Evolutionary conservation across 2,329 filamentous ascomycete genomes (phyloP), one percentile per base, ranked within the genome.

Genomic region (Trichoderma sp.): DNA sequence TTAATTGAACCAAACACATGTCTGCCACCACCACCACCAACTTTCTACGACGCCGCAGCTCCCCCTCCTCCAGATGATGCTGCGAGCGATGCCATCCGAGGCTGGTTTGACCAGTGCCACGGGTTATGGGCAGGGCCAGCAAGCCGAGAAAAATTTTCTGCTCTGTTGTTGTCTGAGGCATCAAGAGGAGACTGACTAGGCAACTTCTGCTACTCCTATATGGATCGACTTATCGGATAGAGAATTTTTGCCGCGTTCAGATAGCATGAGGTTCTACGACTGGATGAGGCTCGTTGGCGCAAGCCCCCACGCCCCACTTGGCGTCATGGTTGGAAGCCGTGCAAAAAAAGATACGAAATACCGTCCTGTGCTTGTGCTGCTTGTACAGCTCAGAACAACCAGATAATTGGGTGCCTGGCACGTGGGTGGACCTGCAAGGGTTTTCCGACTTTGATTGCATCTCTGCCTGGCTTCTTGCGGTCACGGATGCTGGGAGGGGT

Each of bases 81-180:
- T 64, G 32, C 37, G 25, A 53, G 25, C 29, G 34, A 64, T 7
- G 19, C 6, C 15, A 32, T 35, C 19, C 32, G 37, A 2, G 61
- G 52, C 5, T 57, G 52, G 42, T 37, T 52, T 19, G 48, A 29
- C 27, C 35, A 35, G 56, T 37, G 17, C 22, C 17, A 42, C 32
- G 52, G 10, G n/a, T 56, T 45, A 25, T 17, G 35, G 37, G 27
- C 45, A 17, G 22, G 19, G 22, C 63, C 15, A 39, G 15, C 17
- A 42, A 37, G 48, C 29, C 59, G 50, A 29, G 54, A 68, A 69
- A 70, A 68, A 50, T 70, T 68, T 61, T 53, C 35, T 54, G 27
- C 58, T 29, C 37, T 48, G 57, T 69, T 61, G 71, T 68, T 71
- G 71, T 72, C 72, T 71, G 69, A 73, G 71, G 71, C 72, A 72